phyloP scores from a whole-genome alignment of 371 early-diverging fungal genomes.

The Mucor mucedo region DNA sequence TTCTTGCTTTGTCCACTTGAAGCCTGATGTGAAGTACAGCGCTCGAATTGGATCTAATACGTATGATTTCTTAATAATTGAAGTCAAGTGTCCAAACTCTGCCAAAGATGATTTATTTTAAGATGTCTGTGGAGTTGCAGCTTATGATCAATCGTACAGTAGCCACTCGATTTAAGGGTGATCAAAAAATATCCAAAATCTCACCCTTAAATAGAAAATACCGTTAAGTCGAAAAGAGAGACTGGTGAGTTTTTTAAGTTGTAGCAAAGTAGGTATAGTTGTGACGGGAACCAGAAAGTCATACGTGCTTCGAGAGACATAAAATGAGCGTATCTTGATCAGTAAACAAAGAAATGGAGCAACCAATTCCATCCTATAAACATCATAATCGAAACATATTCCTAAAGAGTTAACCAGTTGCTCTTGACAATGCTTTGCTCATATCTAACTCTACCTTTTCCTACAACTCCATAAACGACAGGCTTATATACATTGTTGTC shows the following conservation, averaged over 20 bases:
- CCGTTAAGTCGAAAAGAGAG: too few species aligned
- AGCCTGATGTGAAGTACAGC: slow-evolving; percentile 15
- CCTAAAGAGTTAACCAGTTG: slow-evolving; percentile 10
- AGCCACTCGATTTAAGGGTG: not conserved
- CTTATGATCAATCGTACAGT: slow-evolving; percentile 14
- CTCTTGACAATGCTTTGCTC: slow-evolving; percentile 12
- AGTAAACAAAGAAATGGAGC: slow-evolving; percentile 15
- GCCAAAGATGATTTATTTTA: slow-evolving; percentile 14
- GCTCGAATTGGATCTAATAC: slow-evolving; percentile 6
- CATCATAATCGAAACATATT: slow-evolving; percentile 15
- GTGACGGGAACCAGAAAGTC: slow-evolving; percentile 13
- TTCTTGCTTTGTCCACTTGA: too few species aligned
- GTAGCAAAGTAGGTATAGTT: slow-evolving; percentile 11
- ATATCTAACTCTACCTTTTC: slow-evolving; percentile 15
- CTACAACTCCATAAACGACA: slow-evolving; percentile 16
- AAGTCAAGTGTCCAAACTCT: slow-evolving; percentile 13
- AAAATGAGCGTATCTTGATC: slow-evolving; percentile 16
- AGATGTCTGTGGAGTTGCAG: slow-evolving; percentile 15
- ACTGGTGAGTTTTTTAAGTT: slow-evolving; percentile 6
- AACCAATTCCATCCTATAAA: slow-evolving; percentile 21
- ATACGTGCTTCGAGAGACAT: slow-evolving; percentile 16
- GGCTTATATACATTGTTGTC: slow-evolving; percentile 3
- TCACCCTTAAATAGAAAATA: too few species aligned
- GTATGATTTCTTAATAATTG: slow-evolving; percentile 14
- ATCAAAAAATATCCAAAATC: too few species aligned